Evolutionary conservation across 805 yeast genomes (phyloP), one percentile per base, ranked within the genome.

Genomic region (Pichia membranifaciens): DNA sequence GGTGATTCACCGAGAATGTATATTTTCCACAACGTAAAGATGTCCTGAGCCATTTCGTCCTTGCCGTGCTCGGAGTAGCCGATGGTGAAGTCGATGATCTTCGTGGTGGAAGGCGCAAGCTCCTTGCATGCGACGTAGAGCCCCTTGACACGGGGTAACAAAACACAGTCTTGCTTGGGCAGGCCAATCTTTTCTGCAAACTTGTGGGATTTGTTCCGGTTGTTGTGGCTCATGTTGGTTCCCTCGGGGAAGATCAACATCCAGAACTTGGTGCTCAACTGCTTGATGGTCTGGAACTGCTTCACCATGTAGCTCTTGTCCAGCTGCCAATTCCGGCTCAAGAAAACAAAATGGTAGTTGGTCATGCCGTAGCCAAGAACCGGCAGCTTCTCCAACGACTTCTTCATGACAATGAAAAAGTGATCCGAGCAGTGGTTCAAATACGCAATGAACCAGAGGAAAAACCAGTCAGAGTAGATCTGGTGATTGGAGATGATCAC

Each of bases 381-480:
- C 0, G 98, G 98, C 17, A 90, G 67, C 17, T 66, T 70, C 40
- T 70, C 72, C 42, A 90, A 70, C 18, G 95, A 79, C 51, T 82
- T 86, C 64, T 91, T 91, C 63, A 90, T 71, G 51, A 88, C 76
- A 49, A 91, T 88, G 55, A 74, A 79, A 9, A 90, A 71, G 41
- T 77, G 72, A 34, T 84, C 84, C 8, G 82, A 78, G 38, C 82
- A 64, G n/a, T 73, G 64, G 12, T 87, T 77, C 5, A 89, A 74
- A 61, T 87, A 84, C 0, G 86, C 71, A 18, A 86, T 51, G 79
- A 87, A 91, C 99, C 99, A 91, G 47, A 88, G 55, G 57, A 78
- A 89, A 10, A 85, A 73, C 99, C 99, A 91, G 62, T 91, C 99
- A 3, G 91, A 81, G 62, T 91, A 91, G 21, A 91, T 83, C 67